Evolutionary conservation across 306 rosid genomes (phyloP).

Genomic region (Medicago lupulina): DNA sequence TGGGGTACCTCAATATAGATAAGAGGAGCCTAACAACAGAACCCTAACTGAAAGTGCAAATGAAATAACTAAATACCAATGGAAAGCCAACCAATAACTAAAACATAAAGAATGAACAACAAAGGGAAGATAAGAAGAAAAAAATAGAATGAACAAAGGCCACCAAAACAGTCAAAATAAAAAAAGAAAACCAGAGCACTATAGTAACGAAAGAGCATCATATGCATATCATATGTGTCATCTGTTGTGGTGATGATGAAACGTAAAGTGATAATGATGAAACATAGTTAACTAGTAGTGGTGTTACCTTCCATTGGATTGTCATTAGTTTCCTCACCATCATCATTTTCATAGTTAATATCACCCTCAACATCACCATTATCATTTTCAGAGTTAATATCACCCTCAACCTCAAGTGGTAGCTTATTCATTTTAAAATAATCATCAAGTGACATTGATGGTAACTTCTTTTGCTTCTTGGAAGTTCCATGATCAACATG

Average conservation of each 20-base stretch:
- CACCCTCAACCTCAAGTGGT: neutral
- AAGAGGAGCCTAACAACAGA: neutral
- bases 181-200: neutral
- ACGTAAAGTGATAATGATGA: neutral
- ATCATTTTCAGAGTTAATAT: neutral
- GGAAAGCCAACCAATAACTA: neutral
- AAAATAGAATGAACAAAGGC: neutral
- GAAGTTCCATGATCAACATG: neutral
- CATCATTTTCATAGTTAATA: neutral
- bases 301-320: neutral
- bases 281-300: neutral
- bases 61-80: neutral
- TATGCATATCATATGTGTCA: slow-evolving; percentile 1
- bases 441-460: neutral
- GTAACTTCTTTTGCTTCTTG: neutral
- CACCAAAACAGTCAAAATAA: neutral
- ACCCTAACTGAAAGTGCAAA: neutral
- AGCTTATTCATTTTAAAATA: neutral
- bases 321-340: neutral
- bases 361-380: slow-evolving; percentile 6
- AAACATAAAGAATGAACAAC: neutral
- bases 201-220: neutral
- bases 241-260: neutral
- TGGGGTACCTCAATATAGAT: neutral
- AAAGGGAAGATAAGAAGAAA: neutral